Base-by-base conservation (phyloP, 2,329 filamentous ascomycete species). In the Penicillium sp. region DNA sequence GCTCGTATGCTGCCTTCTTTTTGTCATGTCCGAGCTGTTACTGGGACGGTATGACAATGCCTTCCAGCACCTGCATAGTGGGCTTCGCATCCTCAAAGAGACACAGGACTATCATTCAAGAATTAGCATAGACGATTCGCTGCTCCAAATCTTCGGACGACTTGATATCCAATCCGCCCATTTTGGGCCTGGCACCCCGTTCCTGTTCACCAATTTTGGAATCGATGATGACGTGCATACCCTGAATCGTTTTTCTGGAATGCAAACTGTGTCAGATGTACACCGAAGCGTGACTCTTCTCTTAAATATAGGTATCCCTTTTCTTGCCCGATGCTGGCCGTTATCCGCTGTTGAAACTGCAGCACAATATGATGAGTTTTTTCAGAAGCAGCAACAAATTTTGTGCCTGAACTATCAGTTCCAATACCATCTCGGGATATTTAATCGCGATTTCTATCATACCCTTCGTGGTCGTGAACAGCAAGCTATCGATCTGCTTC, bases 1-100 rank as follows among this genome's bases (percentile, higher is more conserved):
- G 6, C 50, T 63, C 3, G 19, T 56, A 27, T 63, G 61, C 57
- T 63, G 61, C 35, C 50, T 63, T 11, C 55, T 63, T 16, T 63
- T 62, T 44, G 52, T 62, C 7, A 23, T 62, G 42, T 42, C 45
- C 3, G 61, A 63, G 23, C 21, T 63, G 23, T 33, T 62, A 25
- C 46, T 50, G n/a, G 60, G 58, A 21, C 39, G 46, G 11, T 61
- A 60, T 53, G 53, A 56, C 3, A 52, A 42, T 35, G 60, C 60
- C 19, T 44, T 60, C 19, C 14, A 39, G 21, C 60, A 60, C 26
- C 26, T 62, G 2, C 53, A 54, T n/a, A 43, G 47, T 31, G 58
- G 50, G 35, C 43, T 56, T 42, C 39, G 26, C 4, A 52, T 56
- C 49, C 23, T 56, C 29, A 42, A 43, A 43, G 54, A 56, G 16